Evolutionary conservation across 129 eudicot genomes (phyloP).

Genomic region (Pulicaria dysenterica): DNA sequence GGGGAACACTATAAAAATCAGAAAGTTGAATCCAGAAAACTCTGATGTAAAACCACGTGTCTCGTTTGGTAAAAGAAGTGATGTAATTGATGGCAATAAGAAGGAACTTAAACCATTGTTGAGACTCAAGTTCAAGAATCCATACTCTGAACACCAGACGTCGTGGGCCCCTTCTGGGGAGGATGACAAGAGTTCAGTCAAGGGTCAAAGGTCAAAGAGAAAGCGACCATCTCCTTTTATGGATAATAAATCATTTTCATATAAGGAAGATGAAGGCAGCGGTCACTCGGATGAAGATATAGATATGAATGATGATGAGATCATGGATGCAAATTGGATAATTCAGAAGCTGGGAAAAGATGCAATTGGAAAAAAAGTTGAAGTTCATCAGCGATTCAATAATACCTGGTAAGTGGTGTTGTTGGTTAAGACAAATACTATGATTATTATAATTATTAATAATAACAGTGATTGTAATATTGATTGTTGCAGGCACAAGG

Average conservation of each 20-base stretch:
- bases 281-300: constrained; percentile 35
- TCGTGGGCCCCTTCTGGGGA: constrained; percentile 59
- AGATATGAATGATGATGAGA: constrained; percentile 32
- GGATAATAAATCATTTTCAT: constrained; percentile 35
- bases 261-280: constrained; percentile 45
- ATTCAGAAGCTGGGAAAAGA: constrained; percentile 78
- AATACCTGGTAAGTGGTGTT: constrained; percentile 60
- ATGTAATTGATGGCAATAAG: constrained; percentile 36
- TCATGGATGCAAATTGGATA: constrained; percentile 88
- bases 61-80: constrained; percentile 42
- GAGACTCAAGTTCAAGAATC: constrained; percentile 71
- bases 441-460: neutral
- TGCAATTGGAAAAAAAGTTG: constrained; percentile 86
- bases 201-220: constrained; percentile 90
- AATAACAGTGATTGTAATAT: no score
- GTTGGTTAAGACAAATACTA: neutral
- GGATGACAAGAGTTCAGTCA: constrained; percentile 62
- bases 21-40: constrained; percentile 45
- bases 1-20: constrained; percentile 62
- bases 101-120: constrained; percentile 64
- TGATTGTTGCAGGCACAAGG: constrained; percentile 64
- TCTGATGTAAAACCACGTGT: constrained; percentile 29
- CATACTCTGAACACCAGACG: constrained; percentile 50
- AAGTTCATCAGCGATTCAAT: constrained; percentile 69
- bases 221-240: constrained; percentile 56